Evolutionary conservation across 2,329 filamentous ascomycete species (phyloP), one percentile per base, ranked within the genome.

Genomic region (Colletotrichum phormii): DNA sequence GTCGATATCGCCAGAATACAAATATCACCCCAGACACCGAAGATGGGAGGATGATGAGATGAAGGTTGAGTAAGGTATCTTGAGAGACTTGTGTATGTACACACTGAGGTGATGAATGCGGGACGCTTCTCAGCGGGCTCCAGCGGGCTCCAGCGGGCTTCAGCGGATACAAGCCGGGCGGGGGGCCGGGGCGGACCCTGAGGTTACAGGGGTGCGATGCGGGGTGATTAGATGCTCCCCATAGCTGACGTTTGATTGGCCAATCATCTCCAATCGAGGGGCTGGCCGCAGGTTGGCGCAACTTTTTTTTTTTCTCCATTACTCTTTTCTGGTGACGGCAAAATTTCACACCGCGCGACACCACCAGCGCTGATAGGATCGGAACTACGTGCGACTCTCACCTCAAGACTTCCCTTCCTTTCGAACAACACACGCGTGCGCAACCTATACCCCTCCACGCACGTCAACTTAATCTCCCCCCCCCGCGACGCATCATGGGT

Each of bases 301-400:
- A 55, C 54, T 72, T 31, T 64, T 70, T 70, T 64, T 64, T 59
- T 57, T 63, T 35, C 9, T 49, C 9, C 3, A 46, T 35, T 54
- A 46, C 8, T 42, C 8, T 57, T 22, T 37, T 54, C 49, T 24
- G 35, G 60, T 64, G 33, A 60, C 60, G 59, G 70, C 66, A 72
- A 72, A 72, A 72, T 70, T 72, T 72, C 70, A 64, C 37, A 69
- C 69, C 59, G 69, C 64, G 53, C 69, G 59, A 72, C 58, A 60
- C 42, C 42, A 49, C 49, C 60, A 49, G 37, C 33, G 60, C 60
- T 22, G 42, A 53, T 22, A 53, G 35, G 49, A 63, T 51, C 29
- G 22, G 33, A 42, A 42, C 7, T 49, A 18, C 37, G 42, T n/a
- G 18, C 3, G 1, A 1, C 6, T 42, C 55, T 59, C 31, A 49